phyloP scores from a whole-genome alignment of 2,329 filamentous ascomycete genomes.

The Fusarium ramigenum region DNA sequence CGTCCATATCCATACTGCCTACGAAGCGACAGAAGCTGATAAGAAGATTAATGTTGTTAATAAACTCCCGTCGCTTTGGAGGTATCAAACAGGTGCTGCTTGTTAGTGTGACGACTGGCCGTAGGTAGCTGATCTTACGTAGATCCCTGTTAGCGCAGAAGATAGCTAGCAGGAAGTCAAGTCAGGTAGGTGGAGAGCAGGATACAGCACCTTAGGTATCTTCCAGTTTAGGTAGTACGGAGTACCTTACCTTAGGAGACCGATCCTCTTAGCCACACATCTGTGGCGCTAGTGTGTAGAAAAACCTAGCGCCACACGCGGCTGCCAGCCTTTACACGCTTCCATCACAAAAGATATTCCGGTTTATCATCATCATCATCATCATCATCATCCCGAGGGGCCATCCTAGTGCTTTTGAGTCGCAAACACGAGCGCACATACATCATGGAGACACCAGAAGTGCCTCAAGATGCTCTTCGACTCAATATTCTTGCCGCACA shows the following conservation, averaged over 20 bases:
- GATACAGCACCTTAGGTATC: not conserved
- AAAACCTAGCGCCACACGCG: constrained; percentile 43
- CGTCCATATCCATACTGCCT: constrained; percentile 46
- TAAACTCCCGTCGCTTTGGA: not conserved
- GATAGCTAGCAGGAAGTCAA: not conserved
- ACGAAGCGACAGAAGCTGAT: not conserved
- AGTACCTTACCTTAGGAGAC: no score
- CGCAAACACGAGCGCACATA: constrained; percentile 1
- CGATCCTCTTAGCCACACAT: not conserved
- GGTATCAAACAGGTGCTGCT: not conserved
- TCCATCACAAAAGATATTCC: constrained; percentile 30
- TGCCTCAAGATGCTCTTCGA: constrained; percentile 46
- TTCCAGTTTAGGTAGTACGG: no score
- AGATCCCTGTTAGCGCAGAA: not conserved
- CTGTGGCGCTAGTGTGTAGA: constrained; percentile 29
- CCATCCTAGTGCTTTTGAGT: constrained; percentile 3
- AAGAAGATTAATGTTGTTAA: not conserved
- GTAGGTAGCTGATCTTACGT: constrained; percentile 11
- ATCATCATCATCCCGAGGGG: constrained; percentile 22
- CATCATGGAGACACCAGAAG: constrained; percentile 49
- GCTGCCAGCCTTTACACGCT: constrained; percentile 40
- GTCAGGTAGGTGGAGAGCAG: not conserved
- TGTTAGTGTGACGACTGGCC: not conserved
- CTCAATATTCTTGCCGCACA: constrained; percentile 49
- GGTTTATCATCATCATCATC: constrained; percentile 1